phyloP scores from a whole-genome alignment of 2,329 filamentous ascomycete species.

The Plectosphaerella plurivora region DNA sequence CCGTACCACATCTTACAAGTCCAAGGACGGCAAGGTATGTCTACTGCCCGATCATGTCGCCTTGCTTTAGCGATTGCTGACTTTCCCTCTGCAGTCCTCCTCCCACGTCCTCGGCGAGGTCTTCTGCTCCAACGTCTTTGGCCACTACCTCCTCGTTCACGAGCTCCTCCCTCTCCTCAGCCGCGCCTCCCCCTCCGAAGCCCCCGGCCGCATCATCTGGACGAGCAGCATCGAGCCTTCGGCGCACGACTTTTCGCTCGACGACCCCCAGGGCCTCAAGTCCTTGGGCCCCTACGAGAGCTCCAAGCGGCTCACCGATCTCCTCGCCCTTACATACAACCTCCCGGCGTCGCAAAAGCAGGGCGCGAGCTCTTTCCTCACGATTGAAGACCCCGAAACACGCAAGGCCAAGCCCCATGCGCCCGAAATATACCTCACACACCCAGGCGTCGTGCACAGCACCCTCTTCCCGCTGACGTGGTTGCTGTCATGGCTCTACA shows the following conservation, averaged over 20 bases:
- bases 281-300: slow-evolving; percentile 71
- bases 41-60: slow-evolving; percentile 3
- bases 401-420: slow-evolving; percentile 16
- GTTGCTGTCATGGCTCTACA: slow-evolving; percentile 67
- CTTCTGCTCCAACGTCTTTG: slow-evolving; percentile 91
- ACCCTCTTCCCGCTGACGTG: slow-evolving; percentile 71
- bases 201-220: slow-evolving; percentile 74
- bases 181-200: slow-evolving; percentile 32
- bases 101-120: slow-evolving; percentile 68
- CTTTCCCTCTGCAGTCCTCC: slow-evolving; percentile 34
- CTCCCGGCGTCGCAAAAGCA: slow-evolving; percentile 59
- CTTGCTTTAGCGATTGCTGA: slow-evolving; percentile 1
- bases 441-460: slow-evolving; percentile 84
- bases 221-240: slow-evolving; percentile 74
- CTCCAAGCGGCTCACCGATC: slow-evolving; percentile 81
- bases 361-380: slow-evolving; percentile 52
- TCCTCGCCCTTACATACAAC: slow-evolving; percentile 69
- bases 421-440: slow-evolving; percentile 71
- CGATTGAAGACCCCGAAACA: slow-evolving; percentile 20
- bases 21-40: neutral
- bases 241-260: slow-evolving; percentile 46
- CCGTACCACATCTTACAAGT: neutral
- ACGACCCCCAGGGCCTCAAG: slow-evolving; percentile 73
- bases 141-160: slow-evolving; percentile 87
- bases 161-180: slow-evolving; percentile 71